Percentiles rank a stretch among this genome's conserved stretches.
Conservation (phyloP, 2,329 filamentous ascomycete genomes). For the Pestalotiopsis sp. region DNA sequence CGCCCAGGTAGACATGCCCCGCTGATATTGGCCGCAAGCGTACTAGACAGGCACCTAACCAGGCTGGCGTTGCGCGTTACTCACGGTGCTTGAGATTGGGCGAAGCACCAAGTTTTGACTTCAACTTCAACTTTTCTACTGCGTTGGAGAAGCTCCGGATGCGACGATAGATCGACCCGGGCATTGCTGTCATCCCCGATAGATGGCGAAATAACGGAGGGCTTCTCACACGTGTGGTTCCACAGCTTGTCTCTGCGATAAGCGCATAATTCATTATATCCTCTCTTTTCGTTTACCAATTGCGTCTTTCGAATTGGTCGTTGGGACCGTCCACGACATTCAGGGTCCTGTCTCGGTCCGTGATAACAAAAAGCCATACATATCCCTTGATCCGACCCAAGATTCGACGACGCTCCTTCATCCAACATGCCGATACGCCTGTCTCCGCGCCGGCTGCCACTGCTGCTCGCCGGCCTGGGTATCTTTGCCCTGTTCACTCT, state of each 20-base stretch:
- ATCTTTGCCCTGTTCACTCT: constrained; percentile 57
- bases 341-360: background rate
- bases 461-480: constrained; percentile 53
- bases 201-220: background rate
- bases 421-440: constrained; percentile 52
- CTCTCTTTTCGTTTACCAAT: background rate
- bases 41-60: background rate
- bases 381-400: background rate
- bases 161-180: background rate
- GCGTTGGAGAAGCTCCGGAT: background rate
- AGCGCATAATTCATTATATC: background rate
- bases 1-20: background rate
- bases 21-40: background rate
- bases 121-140: background rate
- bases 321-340: background rate
- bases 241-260: background rate
- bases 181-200: background rate
- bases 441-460: constrained; percentile 53
- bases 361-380: background rate
- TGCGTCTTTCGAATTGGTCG: background rate
- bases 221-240: background rate
- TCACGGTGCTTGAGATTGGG: background rate
- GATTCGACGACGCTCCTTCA: background rate
- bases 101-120: background rate
- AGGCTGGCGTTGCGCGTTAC: background rate